Conservation (phyloP, 2,329 filamentous ascomycete genomes). For the Pyrenochaeta sp. region DNA sequence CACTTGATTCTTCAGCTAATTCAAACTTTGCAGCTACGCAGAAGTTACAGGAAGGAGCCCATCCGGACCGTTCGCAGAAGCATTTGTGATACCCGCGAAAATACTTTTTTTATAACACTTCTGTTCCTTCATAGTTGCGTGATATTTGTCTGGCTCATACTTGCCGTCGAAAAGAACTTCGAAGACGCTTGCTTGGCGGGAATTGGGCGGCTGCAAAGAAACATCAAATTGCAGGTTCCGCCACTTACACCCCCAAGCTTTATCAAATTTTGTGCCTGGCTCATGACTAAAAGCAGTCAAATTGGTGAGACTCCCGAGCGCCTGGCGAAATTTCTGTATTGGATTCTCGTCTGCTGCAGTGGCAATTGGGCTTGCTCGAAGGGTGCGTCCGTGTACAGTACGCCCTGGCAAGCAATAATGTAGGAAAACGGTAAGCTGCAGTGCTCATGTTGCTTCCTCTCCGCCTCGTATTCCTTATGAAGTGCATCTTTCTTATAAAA, state of each 20-base stretch:
- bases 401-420: not conserved
- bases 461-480: constrained; percentile 5
- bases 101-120: no score
- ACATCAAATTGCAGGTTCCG: constrained; percentile 4
- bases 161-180: no score
- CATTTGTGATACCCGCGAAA: no score
- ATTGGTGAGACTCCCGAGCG: constrained; percentile 6
- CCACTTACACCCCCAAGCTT: constrained; percentile 6
- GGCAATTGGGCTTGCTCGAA: not conserved
- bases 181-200: no score
- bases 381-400: constrained; percentile 4
- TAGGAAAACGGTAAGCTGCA: not conserved
- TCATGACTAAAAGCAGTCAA: constrained; percentile 6
- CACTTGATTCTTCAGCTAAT: no score
- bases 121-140: no score
- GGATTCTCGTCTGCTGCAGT: constrained; percentile 1
- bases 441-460: not conserved
- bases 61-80: no score
- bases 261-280: constrained; percentile 2
- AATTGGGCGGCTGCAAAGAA: no score
- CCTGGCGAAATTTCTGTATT: constrained; percentile 3
- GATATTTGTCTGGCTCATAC: no score
- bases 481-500: constrained; percentile 1
- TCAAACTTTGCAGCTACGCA: no score
- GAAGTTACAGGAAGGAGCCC: no score